Base-by-base conservation (phyloP, 2,329 filamentous ascomycete genomes). In the Tolypocladium cylindrosporum region DNA sequence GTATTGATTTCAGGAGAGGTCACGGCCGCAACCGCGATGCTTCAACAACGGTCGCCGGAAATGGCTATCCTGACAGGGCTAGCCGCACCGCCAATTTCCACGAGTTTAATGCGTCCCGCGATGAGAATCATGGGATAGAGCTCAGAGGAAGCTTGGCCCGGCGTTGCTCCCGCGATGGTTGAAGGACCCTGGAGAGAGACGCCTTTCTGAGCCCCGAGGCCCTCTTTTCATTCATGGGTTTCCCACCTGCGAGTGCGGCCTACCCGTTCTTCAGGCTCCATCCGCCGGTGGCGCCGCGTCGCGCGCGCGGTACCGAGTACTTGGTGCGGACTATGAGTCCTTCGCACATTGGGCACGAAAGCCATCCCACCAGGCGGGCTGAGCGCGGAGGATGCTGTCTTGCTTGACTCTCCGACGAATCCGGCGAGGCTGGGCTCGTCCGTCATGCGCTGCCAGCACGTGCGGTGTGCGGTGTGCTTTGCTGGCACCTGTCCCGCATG, bases 401-500 rank as follows among this genome's bases (percentile, higher is more conserved):
- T 21, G 31, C 31, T 21, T 16, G 48, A n/a, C 31, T 21, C 48
- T 21, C 48, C 48, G 31, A 51, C 48, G 48, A 52, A 52, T 52
- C 48, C 48, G 48, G 48, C 48, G 31, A 19, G 34, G 27, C 27
- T 11, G 19, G 19, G 2, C 41, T 43, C 41, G 41, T 34, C 11
- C 21, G 5, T 48, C 43, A 48, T 13, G 43, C 24, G 43, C 27
- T 6, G 43, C 48, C 48, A 36, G 8, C 31, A 52, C 48, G 48
- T 21, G 31, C 48, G 21, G 34, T 11, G 31, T 21, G 31, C 31
- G 19, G 14, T 37, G 31, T 57, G 60, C 58, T 62, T 55, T 51
- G 61, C 55, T 62, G 60, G 61, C 61, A 62, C 58, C 45, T 56
- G 55, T 36, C 56, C 45, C 45, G 45, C 24, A 39, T 54, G 40